These are phyloP conservation scores for Athelia sp. DNA, from an alignment of 1,284 basidiomycete genomes.

Conservation along the genomic window DNA sequence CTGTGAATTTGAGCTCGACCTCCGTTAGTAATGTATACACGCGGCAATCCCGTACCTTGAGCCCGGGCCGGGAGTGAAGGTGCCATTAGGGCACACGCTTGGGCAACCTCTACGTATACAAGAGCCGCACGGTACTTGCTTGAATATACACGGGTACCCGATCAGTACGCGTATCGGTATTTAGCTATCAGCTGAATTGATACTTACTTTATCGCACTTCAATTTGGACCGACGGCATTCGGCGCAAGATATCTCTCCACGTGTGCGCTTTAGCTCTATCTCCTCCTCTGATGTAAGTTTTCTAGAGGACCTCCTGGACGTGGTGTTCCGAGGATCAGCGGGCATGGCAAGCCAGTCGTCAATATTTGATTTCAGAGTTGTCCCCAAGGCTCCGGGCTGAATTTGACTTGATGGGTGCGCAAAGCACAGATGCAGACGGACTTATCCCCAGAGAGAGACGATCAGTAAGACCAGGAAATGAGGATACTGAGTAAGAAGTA, in stretches of 20 bases:
- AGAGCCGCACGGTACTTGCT: too few relatives aligned
- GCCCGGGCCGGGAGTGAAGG: constrained; percentile 56
- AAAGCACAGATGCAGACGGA: too few relatives aligned
- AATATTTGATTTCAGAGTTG: too few relatives aligned
- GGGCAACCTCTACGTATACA: constrained; percentile 27
- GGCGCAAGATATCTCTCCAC: constrained; percentile 48
- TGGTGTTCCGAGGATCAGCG: constrained; percentile 12
- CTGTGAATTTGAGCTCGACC: constrained; percentile 21
- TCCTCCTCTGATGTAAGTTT: constrained; percentile 45
- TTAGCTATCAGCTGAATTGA: constrained; percentile 23
- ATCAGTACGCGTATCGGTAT: constrained; percentile 25
- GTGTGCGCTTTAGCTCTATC: constrained; percentile 43
- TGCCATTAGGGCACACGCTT: constrained; percentile 53
- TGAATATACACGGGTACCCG: too few relatives aligned
- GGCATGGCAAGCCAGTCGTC: constrained; percentile 8
- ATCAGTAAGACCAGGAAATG: too few relatives aligned
- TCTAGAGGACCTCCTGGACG: constrained; percentile 29
- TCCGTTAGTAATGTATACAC: not conserved
- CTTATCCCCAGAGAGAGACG: too few relatives aligned
- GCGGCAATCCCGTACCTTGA: constrained; percentile 32
- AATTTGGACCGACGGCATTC: constrained; percentile 62
- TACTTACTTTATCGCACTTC: constrained; percentile 61
- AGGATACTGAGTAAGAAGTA: too few relatives aligned
- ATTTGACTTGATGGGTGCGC: too few relatives aligned
- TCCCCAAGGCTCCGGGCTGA: too few relatives aligned